Percentiles rank a stretch among this genome's conserved stretches.
phyloP scores from a whole-genome alignment of 164 flowering plant species.

The Stephania japonica region DNA sequence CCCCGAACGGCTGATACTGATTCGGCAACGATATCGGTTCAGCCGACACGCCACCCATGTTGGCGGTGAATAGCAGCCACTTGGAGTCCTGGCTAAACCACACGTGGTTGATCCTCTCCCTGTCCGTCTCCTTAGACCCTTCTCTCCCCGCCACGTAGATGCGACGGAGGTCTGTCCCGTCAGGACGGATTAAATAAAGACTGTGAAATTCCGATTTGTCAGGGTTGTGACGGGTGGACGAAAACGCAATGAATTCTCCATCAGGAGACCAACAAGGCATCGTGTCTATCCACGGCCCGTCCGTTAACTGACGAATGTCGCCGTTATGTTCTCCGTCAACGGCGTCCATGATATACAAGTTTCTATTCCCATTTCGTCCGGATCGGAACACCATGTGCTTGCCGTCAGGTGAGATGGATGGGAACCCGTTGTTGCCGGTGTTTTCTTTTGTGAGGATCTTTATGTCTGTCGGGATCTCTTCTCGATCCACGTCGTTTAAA shows the following conservation, averaged over 20 bases:
- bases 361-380: conserved; percentile 75
- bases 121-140: conserved; percentile 38
- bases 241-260: conserved; percentile 74
- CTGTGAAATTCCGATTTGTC: conserved; percentile 30
- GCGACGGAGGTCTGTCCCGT: conserved; percentile 32
- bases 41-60: conserved; percentile 62
- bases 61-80: conserved; percentile 73
- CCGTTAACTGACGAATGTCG: conserved; percentile 60
- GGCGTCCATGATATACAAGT: conserved; percentile 67
- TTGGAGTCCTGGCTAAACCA: conserved; percentile 62
- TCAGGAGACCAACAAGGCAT: conserved; percentile 92
- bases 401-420: conserved; percentile 82
- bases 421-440: conserved; percentile 83
- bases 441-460: conserved; percentile 57
- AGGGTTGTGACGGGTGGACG: conserved; percentile 68
- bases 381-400: conserved; percentile 64
- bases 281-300: conserved; percentile 86
- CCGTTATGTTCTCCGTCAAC: conserved; percentile 58
- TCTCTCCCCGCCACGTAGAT: conserved; percentile 48
- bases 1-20: conserved; percentile 93
- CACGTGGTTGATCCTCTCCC: conserved; percentile 83
- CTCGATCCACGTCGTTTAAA: conserved; percentile 27
- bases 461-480: conserved; percentile 34
- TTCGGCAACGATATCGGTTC: conserved; percentile 83
- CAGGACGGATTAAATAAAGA: conserved; percentile 24